Percentiles rank a stretch among this genome's conserved stretches.
phyloP scores from a whole-genome alignment of 1,139 yeast genomes.

The Geotrichum bryndzae region DNA sequence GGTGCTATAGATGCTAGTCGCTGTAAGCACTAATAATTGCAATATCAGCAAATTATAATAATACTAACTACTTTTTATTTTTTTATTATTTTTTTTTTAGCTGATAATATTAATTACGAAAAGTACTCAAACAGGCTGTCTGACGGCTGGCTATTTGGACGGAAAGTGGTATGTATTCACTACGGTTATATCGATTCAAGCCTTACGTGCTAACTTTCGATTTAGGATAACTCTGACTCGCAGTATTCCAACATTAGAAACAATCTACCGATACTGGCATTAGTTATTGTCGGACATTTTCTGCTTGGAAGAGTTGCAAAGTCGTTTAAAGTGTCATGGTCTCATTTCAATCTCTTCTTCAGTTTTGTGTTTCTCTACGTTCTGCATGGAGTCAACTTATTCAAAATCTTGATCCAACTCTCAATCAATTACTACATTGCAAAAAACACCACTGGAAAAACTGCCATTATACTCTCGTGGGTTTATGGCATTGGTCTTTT shows the following conservation, averaged over 20 bases:
- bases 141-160: slow-evolving; percentile 48
- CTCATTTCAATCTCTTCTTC: slow-evolving; percentile 59
- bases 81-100: slow-evolving; percentile 26
- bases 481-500: slow-evolving; percentile 66
- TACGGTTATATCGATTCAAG: not conserved
- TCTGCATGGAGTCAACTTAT: slow-evolving; percentile 71
- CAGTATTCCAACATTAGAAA: slow-evolving; percentile 87
- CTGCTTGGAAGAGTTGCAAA: slow-evolving; percentile 37
- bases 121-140: slow-evolving; percentile 62
- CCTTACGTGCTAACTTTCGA: not conserved
- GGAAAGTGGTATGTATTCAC: slow-evolving; percentile 29
- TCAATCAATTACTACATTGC: slow-evolving; percentile 51
- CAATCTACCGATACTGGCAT: slow-evolving; percentile 58
- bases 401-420: slow-evolving; percentile 57
- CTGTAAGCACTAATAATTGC: slow-evolving; percentile 18
- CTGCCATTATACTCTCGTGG: slow-evolving; percentile 49
- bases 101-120: slow-evolving; percentile 69
- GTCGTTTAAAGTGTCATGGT: slow-evolving; percentile 23
- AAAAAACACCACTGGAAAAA: slow-evolving; percentile 33
- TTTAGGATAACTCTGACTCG: slow-evolving; percentile 66
- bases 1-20: slow-evolving; percentile 79
- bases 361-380: slow-evolving; percentile 65
- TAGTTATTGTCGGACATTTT: slow-evolving; percentile 51
- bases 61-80: slow-evolving; percentile 1
- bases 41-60: not conserved